Evolutionary conservation across 192 early-diverging fungal species (phyloP).

Genomic region (Lobosporangium transversale): DNA sequence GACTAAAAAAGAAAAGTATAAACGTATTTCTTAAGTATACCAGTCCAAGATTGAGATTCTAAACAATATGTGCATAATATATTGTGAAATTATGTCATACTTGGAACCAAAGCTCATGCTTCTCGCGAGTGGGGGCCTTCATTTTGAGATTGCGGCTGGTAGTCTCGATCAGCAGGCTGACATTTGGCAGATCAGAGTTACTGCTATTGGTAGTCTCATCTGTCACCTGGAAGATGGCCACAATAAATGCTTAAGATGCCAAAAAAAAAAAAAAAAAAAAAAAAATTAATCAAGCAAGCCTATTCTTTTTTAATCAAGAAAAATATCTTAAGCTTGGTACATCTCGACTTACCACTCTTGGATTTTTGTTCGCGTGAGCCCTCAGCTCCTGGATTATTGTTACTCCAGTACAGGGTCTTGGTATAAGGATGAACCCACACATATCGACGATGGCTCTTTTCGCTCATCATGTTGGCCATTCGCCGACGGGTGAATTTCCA

Average conservation of each 20-base stretch:
- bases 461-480: slow-evolving; percentile 61
- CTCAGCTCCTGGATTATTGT: slow-evolving; percentile 65
- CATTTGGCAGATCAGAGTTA: slow-evolving; percentile 56
- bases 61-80: no score
- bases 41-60: no score
- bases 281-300: neutral
- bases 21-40: no score
- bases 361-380: slow-evolving; percentile 49
- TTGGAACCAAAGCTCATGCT: slow-evolving; percentile 79
- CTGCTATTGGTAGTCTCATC: slow-evolving; percentile 50
- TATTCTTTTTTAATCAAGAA: no score
- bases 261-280: slow-evolving; percentile 15
- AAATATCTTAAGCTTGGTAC: no score
- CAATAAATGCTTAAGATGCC: slow-evolving; percentile 78
- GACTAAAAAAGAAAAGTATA: slow-evolving; percentile 22
- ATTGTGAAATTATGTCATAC: no score
- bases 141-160: slow-evolving; percentile 77
- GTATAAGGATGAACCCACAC: slow-evolving; percentile 88
- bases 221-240: slow-evolving; percentile 63
- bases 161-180: slow-evolving; percentile 75
- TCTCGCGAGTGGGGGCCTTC: slow-evolving; percentile 69
- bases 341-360: slow-evolving; percentile 61
- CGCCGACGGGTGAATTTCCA: slow-evolving; percentile 75
- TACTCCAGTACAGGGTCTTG: slow-evolving; percentile 80
- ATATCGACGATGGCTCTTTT: slow-evolving; percentile 74